Percentiles rank a stretch among this genome's conserved stretches.
Evolutionary conservation across 441 rosid species (phyloP).

Genomic region (Populus hybrid): DNA sequence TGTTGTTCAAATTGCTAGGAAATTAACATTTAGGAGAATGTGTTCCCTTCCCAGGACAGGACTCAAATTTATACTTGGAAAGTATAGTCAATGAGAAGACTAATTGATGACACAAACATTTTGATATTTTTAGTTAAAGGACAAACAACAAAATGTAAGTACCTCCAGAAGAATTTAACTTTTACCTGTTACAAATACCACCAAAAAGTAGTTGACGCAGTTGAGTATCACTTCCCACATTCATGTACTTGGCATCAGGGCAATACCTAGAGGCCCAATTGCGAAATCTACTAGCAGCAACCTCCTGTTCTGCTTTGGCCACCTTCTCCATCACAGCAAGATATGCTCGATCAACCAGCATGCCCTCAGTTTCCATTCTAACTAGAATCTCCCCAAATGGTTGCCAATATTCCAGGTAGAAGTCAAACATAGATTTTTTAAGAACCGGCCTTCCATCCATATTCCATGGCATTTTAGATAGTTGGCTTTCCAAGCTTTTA

Average conservation of each 20-base stretch:
- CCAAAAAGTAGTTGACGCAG: slow-evolving; percentile 82
- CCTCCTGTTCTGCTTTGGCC: slow-evolving; percentile 78
- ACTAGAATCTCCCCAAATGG: no score
- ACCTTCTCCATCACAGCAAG: slow-evolving; percentile 81
- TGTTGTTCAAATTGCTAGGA: not conserved
- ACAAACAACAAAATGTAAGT: not conserved
- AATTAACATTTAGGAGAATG: not conserved
- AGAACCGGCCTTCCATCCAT: no score
- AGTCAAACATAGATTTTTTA: no score
- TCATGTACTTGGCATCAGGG: slow-evolving; percentile 82
- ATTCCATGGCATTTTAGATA: no score
- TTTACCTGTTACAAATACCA: slow-evolving; percentile 65
- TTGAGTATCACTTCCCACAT: slow-evolving; percentile 91
- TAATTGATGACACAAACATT: not conserved
- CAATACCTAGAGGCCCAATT: slow-evolving; percentile 85
- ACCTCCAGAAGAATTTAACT: not conserved
- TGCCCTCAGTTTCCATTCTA: slow-evolving; percentile 23
- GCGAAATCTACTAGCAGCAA: slow-evolving; percentile 73
- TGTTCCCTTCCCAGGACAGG: not conserved
- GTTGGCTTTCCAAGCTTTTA: no score
- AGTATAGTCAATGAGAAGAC: not conserved
- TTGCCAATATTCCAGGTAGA: no score
- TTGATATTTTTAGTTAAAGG: not conserved
- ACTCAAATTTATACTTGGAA: not conserved
- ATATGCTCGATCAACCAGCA: slow-evolving; percentile 83